Percentiles rank a stretch among this genome's conserved stretches.
Conservation (phyloP, 2,329 filamentous ascomycete genomes). For the Neocucurbitaria cava region DNA sequence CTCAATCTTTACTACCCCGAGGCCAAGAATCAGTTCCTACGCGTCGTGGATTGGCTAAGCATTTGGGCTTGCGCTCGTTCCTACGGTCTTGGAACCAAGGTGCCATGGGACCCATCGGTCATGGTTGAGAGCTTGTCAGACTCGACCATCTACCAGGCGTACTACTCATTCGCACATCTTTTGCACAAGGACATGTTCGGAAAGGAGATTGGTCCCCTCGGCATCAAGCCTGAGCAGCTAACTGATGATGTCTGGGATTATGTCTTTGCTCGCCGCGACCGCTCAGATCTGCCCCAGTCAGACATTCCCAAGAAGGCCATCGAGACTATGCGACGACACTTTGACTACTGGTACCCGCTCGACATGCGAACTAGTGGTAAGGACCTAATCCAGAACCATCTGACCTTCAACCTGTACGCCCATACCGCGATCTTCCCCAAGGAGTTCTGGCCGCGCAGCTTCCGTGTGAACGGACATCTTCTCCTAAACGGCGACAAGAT, state of each 20-base stretch:
- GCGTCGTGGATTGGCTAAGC: constrained; percentile 85
- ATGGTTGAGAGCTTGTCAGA: constrained; percentile 92
- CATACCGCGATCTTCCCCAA: constrained; percentile 88
- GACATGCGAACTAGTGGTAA: constrained; percentile 90
- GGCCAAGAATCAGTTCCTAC: constrained; percentile 70
- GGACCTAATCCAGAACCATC: constrained; percentile 74
- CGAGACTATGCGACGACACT: constrained; percentile 84
- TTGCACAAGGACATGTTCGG: constrained; percentile 90
- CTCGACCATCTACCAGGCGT: constrained; percentile 88
- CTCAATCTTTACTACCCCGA: constrained; percentile 79
- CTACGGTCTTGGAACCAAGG: constrained; percentile 89
- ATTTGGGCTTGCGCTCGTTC: constrained; percentile 89
- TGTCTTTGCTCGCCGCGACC: constrained; percentile 80
- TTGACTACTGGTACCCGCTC: constrained; percentile 96
- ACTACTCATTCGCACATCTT: constrained; percentile 66
- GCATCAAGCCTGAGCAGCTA: constrained; percentile 82
- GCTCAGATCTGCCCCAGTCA: constrained; percentile 71
- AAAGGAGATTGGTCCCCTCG: constrained; percentile 52
- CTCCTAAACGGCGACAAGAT: constrained; percentile 98
- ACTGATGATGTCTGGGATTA: constrained; percentile 97
- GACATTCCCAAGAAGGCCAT: constrained; percentile 78
- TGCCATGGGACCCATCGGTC: constrained; percentile 92
- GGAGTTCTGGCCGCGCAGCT: constrained; percentile 85
- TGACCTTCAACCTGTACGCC: constrained; percentile 95
- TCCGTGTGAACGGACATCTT: constrained; percentile 91